Evolutionary conservation across 331 rosid species (phyloP).

Genomic region (Malus hybrid): DNA sequence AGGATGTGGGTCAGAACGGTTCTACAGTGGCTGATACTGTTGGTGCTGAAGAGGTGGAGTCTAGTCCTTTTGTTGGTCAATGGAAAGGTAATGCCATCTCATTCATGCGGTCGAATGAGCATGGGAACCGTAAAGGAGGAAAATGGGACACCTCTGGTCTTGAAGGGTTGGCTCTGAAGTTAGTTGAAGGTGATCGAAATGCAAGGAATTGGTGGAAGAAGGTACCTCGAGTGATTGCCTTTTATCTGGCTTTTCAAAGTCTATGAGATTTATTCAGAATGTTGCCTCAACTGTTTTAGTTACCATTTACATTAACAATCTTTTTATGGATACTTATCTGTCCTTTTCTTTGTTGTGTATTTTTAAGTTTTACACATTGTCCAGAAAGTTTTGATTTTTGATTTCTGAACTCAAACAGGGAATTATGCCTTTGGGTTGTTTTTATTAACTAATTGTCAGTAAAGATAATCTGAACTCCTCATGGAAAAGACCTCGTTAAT

Average conservation of each 20-base stretch:
- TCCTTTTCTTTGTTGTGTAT: neutral
- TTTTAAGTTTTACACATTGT: neutral
- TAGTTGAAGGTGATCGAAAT: slow-evolving; percentile 76
- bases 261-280: neutral
- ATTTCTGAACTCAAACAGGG: neutral
- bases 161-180: slow-evolving; percentile 62
- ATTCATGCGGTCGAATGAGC: slow-evolving; percentile 74
- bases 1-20: slow-evolving; percentile 14
- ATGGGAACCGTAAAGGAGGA: slow-evolving; percentile 34
- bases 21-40: slow-evolving; percentile 12
- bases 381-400: neutral
- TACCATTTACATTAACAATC: neutral
- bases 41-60: slow-evolving; percentile 25
- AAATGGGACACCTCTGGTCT: slow-evolving; percentile 77
- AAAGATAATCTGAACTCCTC: neutral
- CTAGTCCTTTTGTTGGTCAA: slow-evolving; percentile 85
- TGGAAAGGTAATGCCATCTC: slow-evolving; percentile 77
- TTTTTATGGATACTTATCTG: neutral
- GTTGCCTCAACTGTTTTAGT: neutral
- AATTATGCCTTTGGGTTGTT: neutral
- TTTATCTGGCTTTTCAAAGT: neutral
- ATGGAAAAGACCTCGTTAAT: neutral
- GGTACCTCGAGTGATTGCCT: slow-evolving; percentile 30
- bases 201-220: slow-evolving; percentile 94
- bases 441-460: neutral